These are phyloP conservation scores for Mycothermus thermophilus DNA, from an alignment of 495 filamentous ascomycete species.

Conservation along the genomic window DNA sequence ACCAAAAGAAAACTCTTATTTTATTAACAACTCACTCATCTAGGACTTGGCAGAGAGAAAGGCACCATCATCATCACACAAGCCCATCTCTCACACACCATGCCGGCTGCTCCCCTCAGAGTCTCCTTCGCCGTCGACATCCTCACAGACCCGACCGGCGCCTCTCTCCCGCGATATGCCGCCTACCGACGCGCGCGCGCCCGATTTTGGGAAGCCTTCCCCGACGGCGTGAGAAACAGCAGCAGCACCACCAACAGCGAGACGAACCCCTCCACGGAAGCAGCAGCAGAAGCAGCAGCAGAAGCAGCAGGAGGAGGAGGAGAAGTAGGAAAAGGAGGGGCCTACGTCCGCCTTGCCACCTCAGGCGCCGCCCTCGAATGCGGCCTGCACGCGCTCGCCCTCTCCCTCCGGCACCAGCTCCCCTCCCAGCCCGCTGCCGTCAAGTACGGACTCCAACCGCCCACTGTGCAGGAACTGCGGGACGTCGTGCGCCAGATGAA, in stretches of 20 bases:
- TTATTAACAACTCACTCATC: no score
- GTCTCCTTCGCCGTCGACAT: slow-evolving; percentile 8
- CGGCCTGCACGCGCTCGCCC: slow-evolving; percentile 7
- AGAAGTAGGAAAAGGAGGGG: no score
- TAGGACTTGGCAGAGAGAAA: no score
- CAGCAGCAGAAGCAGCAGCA: no score
- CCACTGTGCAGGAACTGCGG: slow-evolving; percentile 5
- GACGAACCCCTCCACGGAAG: no score
- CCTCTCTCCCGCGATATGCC: slow-evolving; percentile 3
- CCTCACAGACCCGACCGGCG: slow-evolving; percentile 3
- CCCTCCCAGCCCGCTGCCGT: no score
- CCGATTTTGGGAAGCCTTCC: slow-evolving; percentile 12
- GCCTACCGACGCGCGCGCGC: slow-evolving; percentile 10
- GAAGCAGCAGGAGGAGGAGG: no score
- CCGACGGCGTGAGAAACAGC: no score
- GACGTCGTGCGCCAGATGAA: neutral
- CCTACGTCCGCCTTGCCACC: slow-evolving; percentile 10
- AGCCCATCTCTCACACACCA: neutral
- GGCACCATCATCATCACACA: neutral
- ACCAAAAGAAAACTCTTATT: no score
- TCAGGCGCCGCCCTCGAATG: slow-evolving; percentile 10
- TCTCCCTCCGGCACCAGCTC: slow-evolving; percentile 5
- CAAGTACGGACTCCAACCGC: neutral
- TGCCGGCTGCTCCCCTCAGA: neutral
- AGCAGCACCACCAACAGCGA: no score